Conservation (phyloP, 179 eudicot species). For the Silene vulgaris region DNA sequence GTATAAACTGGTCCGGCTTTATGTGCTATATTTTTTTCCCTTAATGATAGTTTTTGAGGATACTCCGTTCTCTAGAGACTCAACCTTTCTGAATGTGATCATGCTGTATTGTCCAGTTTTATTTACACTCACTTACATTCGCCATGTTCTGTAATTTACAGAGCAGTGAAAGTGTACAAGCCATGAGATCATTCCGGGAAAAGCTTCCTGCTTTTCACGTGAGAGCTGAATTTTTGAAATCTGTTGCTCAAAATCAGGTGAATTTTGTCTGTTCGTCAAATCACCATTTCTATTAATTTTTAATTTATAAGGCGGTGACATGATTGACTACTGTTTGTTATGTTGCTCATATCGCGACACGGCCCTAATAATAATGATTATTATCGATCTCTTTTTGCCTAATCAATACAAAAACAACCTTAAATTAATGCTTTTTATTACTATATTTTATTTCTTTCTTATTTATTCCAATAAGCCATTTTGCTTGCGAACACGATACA, state of each 20-base stretch:
- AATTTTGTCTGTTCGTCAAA: no score
- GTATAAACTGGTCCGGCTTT: not conserved
- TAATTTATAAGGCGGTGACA: no score
- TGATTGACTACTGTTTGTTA: no score
- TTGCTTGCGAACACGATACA: not conserved
- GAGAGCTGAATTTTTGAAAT: slow-evolving; percentile 67
- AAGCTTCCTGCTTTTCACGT: slow-evolving; percentile 83
- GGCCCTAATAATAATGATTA: no score
- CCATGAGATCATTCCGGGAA: slow-evolving; percentile 68
- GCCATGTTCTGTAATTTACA: slow-evolving; percentile 25
- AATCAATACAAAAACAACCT: no score
- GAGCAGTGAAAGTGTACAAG: slow-evolving; percentile 56
- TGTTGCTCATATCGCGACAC: no score
- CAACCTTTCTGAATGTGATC: not conserved
- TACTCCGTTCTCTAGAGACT: not conserved
- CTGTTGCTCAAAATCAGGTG: no score
- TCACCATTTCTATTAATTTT: no score
- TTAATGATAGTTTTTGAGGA: not conserved
- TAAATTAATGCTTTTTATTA: no score
- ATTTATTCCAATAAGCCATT: not conserved
- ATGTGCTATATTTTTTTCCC: not conserved
- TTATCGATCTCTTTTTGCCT: no score
- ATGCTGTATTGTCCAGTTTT: slow-evolving; percentile 1
- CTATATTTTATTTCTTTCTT: no score
- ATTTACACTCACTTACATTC: not conserved